A percentile compares a stretch with the other conserved stretches of the same genome.
Evolutionary conservation across 2,329 filamentous ascomycete species (phyloP).

Genomic region (Leptodontidium sp.): DNA sequence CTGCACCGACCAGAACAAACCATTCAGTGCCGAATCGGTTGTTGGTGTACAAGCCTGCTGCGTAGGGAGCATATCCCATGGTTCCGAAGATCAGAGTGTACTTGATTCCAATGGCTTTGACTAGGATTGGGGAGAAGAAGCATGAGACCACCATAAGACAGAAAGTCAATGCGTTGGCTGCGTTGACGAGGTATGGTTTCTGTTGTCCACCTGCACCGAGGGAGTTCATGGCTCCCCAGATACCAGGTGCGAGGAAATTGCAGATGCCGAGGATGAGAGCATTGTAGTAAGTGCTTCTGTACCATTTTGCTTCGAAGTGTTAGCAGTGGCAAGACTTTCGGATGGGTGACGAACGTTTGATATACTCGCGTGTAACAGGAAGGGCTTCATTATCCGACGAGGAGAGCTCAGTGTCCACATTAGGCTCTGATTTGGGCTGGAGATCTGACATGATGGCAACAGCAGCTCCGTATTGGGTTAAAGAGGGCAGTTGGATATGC

Average conservation of each 20-base stretch:
- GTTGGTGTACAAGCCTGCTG: slow-evolving; percentile 75
- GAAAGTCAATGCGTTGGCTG: slow-evolving; percentile 76
- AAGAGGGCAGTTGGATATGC: not conserved
- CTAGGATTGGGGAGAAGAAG: slow-evolving; percentile 68
- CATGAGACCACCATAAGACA: slow-evolving; percentile 77
- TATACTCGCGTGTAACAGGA: slow-evolving; percentile 25
- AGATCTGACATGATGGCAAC: slow-evolving; percentile 21
- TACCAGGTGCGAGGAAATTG: slow-evolving; percentile 74
- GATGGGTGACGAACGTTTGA: slow-evolving; percentile 28
- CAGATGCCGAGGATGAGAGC: slow-evolving; percentile 75
- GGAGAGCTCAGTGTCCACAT: slow-evolving; percentile 20
- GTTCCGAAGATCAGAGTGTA: slow-evolving; percentile 76
- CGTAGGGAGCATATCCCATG: slow-evolving; percentile 74
- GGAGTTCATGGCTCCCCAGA: slow-evolving; percentile 78
- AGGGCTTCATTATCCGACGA: slow-evolving; percentile 37
- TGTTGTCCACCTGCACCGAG: slow-evolving; percentile 74
- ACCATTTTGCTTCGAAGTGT: slow-evolving; percentile 59
- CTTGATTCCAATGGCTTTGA: slow-evolving; percentile 75
- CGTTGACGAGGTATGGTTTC: slow-evolving; percentile 69
- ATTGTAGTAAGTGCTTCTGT: slow-evolving; percentile 77
- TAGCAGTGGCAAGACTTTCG: not conserved
- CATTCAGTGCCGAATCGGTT: slow-evolving; percentile 75
- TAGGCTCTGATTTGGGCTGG: slow-evolving; percentile 24
- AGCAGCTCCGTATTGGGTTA: not conserved
- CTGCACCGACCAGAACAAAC: slow-evolving; percentile 67